Percentiles rank a stretch among this genome's conserved stretches.
Evolutionary conservation across 441 rosid species (phyloP).

Genomic region (Aleurites moluccanus): DNA sequence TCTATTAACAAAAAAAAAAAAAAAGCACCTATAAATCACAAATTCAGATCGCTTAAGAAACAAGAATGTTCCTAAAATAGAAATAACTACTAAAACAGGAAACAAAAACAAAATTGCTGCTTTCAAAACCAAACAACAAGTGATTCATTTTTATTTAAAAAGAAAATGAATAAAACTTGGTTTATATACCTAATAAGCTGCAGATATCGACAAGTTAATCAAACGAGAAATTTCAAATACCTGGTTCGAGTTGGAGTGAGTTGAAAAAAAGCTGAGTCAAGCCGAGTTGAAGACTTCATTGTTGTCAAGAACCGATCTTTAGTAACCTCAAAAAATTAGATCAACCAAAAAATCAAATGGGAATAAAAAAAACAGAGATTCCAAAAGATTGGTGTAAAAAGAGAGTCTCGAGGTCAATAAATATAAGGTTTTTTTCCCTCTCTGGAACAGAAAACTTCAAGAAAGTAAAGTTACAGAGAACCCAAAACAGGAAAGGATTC

Average conservation of each 20-base stretch:
- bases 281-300: conserved; percentile 84
- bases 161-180: background rate
- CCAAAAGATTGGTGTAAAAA: conserved; percentile 5
- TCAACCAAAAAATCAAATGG: conserved; percentile 25
- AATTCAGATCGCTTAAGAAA: conserved; percentile 19
- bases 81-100: background rate
- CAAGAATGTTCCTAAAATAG: background rate
- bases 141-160: background rate
- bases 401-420: background rate
- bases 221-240: conserved; percentile 31
- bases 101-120: background rate
- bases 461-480: conserved; percentile 26
- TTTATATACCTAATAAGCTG: background rate
- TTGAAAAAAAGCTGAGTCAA: conserved; percentile 85
- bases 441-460: conserved; percentile 2
- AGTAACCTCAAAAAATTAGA: conserved; percentile 25
- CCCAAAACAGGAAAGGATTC: conserved; percentile 16
- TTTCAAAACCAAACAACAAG: conserved; percentile 7
- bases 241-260: conserved; percentile 99
- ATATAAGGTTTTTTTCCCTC: background rate
- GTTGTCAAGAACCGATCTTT: conserved; percentile 31
- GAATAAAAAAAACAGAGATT: background rate
- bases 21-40: background rate
- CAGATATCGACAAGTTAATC: background rate
- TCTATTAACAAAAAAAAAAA: background rate